Evolutionary conservation across 495 filamentous ascomycete genomes (phyloP).

Genomic region (Penicillium manginii): DNA sequence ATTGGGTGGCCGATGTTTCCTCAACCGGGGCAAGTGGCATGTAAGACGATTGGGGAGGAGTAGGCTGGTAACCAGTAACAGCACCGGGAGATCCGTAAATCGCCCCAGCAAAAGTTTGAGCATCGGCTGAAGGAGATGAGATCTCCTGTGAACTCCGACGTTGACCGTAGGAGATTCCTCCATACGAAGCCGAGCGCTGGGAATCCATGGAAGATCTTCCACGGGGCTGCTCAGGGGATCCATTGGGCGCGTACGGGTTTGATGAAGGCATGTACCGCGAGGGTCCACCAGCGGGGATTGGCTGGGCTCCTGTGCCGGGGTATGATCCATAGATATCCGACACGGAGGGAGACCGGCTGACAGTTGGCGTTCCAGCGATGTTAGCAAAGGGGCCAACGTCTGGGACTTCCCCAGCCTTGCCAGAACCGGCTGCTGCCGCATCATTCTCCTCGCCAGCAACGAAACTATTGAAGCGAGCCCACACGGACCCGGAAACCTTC

Average conservation of each 20-base stretch:
- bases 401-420: constrained; percentile 51
- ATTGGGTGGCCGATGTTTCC: constrained; percentile 39
- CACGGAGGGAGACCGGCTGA: constrained; percentile 79
- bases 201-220: constrained; percentile 51
- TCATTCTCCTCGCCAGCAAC: constrained; percentile 88
- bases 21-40: constrained; percentile 52
- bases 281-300: constrained; percentile 43
- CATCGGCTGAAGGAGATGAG: constrained; percentile 38
- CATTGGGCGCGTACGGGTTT: constrained; percentile 50
- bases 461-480: constrained; percentile 91
- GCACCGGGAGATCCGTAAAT: constrained; percentile 42
- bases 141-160: constrained; percentile 48
- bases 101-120: constrained; percentile 32
- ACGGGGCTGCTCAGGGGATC: constrained; percentile 52
- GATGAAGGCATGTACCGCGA: constrained; percentile 67
- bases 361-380: constrained; percentile 76
- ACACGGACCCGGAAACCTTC: constrained; percentile 85
- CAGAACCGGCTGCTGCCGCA: constrained; percentile 59
- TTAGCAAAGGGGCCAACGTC: constrained; percentile 81
- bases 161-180: constrained; percentile 33
- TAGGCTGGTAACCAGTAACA: constrained; percentile 46
- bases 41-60: constrained; percentile 54
- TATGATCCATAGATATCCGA: constrained; percentile 75
- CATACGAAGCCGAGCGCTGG: constrained; percentile 44
- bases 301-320: constrained; percentile 38